Evolutionary conservation across 768 basidiomycete genomes (phyloP).

Genomic region (Trametes meyenii): DNA sequence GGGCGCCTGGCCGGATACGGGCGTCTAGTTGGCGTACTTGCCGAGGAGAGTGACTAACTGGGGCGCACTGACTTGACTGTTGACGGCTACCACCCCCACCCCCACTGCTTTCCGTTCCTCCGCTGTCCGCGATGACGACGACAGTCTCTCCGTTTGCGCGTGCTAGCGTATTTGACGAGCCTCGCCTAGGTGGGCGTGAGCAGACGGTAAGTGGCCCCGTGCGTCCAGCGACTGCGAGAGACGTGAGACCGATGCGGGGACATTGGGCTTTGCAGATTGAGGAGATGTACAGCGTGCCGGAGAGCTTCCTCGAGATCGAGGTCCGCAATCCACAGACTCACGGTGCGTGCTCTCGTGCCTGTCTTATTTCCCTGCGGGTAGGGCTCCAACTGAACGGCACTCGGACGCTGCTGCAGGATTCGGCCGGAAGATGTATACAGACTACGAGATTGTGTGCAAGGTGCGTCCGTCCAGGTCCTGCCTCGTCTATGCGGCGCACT

Average conservation of each 20-base stretch:
- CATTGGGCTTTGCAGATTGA: constrained; percentile 65
- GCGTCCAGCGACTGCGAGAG: neutral
- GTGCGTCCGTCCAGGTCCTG: constrained; percentile 43
- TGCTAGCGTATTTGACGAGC: constrained; percentile 42
- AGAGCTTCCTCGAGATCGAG: constrained; percentile 97
- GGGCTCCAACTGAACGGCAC: neutral
- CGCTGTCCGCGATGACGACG: constrained; percentile 32
- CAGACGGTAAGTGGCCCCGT: constrained; percentile 38
- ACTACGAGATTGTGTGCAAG: constrained; percentile 98
- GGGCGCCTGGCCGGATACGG: neutral
- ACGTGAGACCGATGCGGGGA: neutral
- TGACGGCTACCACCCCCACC: constrained; percentile 4
- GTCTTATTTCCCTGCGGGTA: neutral
- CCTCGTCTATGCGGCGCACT: neutral
- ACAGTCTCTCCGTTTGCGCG: constrained; percentile 48
- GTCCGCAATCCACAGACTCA: constrained; percentile 97
- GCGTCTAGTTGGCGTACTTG: constrained; percentile 3
- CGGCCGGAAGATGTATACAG: constrained; percentile 98
- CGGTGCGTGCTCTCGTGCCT: constrained; percentile 50
- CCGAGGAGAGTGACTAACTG: neutral
- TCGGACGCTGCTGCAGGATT: constrained; percentile 62
- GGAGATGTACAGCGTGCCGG: constrained; percentile 98
- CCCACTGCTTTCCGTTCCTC: neutral
- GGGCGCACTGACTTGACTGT: neutral
- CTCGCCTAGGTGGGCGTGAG: constrained; percentile 39